Conservation (phyloP, 257 asterid genomes). For the Rehmannia glutinosa region DNA sequence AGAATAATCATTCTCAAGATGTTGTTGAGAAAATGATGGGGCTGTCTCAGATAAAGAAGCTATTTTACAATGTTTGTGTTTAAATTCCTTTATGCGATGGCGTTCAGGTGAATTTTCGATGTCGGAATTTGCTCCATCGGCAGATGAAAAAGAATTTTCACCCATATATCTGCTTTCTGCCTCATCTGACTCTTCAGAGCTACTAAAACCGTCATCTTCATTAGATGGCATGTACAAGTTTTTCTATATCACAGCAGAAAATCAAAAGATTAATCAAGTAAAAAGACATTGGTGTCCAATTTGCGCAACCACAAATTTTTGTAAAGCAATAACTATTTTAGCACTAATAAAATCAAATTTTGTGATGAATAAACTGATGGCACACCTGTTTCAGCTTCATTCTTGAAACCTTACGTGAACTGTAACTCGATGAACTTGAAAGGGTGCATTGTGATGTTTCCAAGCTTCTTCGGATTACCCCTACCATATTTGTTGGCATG, state of each 20-base stretch:
- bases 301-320: not conserved
- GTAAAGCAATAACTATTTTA: not conserved
- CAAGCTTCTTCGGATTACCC: slow-evolving; percentile 62
- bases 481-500: slow-evolving; percentile 87
- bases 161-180: slow-evolving; percentile 84
- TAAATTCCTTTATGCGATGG: not conserved
- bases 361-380: not conserved
- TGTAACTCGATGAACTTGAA: slow-evolving; percentile 61
- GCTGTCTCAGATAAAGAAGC: not conserved
- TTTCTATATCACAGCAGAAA: slow-evolving; percentile 32
- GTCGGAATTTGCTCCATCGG: slow-evolving; percentile 32
- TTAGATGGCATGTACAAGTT: slow-evolving; percentile 21
- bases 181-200: slow-evolving; percentile 79
- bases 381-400: slow-evolving; percentile 45
- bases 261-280: slow-evolving; percentile 12
- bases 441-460: slow-evolving; percentile 64
- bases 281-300: not conserved
- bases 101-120: slow-evolving; percentile 34
- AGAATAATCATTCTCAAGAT: slow-evolving; percentile 17
- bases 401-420: slow-evolving; percentile 36
- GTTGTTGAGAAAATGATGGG: not conserved
- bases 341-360: not conserved
- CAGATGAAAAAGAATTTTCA: slow-evolving; percentile 35
- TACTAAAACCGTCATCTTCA: slow-evolving; percentile 43
- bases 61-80: not conserved